A percentile compares a stretch with the other conserved stretches of the same genome.
Evolutionary conservation across 306 rosid species (phyloP).

Genomic region (Quercus glauca): DNA sequence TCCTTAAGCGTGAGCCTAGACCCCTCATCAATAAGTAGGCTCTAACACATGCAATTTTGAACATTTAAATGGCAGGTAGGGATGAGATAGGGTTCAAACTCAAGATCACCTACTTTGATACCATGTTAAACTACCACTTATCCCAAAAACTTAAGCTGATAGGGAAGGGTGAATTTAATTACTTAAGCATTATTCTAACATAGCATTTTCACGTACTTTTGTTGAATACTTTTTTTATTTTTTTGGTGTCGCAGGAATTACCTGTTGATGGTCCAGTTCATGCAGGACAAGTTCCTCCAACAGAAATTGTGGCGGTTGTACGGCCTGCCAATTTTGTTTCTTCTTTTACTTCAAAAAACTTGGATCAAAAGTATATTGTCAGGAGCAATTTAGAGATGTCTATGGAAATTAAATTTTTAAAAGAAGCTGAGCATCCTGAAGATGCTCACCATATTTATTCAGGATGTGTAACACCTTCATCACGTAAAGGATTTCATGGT

Average conservation of each 20-base stretch:
- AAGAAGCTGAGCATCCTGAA: background rate
- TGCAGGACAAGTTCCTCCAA: slow-evolving; percentile 43
- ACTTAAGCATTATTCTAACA: too few species aligned
- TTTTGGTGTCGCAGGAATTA: slow-evolving; percentile 25
- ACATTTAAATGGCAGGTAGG: too few species aligned
- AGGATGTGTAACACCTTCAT: slow-evolving; percentile 9
- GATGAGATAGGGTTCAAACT: too few species aligned
- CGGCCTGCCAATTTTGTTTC: slow-evolving; percentile 27
- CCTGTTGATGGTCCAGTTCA: slow-evolving; percentile 9
- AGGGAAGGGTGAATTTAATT: too few species aligned
- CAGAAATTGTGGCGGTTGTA: slow-evolving; percentile 35
- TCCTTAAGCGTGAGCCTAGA: too few species aligned
- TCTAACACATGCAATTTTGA: too few species aligned
- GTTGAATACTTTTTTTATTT: background rate
- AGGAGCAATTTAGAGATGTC: slow-evolving; percentile 30
- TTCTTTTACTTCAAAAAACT: slow-evolving; percentile 9
- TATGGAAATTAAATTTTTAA: slow-evolving; percentile 23
- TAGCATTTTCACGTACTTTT: background rate
- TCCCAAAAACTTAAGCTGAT: too few species aligned
- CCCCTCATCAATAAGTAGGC: too few species aligned
- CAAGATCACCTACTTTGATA: too few species aligned
- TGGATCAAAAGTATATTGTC: slow-evolving; percentile 32
- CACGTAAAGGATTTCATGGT: slow-evolving; percentile 30
- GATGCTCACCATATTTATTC: background rate
- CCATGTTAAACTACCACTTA: too few species aligned